phyloP scores from a whole-genome alignment of 805 yeast genomes.

The Yarrowia osloensis region DNA sequence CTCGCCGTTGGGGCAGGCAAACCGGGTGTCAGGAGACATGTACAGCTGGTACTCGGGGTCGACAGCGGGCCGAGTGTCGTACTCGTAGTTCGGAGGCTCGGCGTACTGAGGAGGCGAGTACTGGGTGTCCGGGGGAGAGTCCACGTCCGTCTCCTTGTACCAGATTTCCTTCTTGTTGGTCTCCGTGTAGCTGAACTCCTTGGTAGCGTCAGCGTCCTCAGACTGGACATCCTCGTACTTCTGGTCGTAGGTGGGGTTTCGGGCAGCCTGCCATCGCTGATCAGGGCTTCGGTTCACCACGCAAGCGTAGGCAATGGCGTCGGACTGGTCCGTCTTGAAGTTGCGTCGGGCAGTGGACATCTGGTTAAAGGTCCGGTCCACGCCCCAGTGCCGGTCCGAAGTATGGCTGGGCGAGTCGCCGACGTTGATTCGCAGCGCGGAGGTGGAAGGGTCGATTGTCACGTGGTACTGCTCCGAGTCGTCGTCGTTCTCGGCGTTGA shows the following conservation, averaged over 20 bases:
- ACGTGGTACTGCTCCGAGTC: conserved; percentile 5
- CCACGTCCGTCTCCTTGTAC: conserved; percentile 12
- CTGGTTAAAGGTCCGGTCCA: conserved; percentile 19
- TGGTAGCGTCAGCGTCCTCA: neutral
- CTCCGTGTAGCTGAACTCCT: conserved; percentile 4
- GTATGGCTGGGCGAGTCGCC: conserved; percentile 22
- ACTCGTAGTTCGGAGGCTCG: neutral
- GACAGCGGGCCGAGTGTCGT: neutral
- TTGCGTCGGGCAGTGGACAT: conserved; percentile 5
- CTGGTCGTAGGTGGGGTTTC: conserved; percentile 20
- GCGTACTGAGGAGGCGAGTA: conserved; percentile 9
- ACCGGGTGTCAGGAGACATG: conserved; percentile 20
- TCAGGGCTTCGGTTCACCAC: neutral
- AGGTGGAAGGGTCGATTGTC: conserved; percentile 8
- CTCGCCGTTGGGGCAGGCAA: conserved; percentile 22
- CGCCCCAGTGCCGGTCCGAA: conserved; percentile 5
- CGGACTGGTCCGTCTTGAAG: conserved; percentile 15
- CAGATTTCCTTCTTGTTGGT: conserved; percentile 8
- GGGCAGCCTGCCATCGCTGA: conserved; percentile 1
- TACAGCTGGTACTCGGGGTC: conserved; percentile 28
- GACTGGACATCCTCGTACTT: conserved; percentile 7
- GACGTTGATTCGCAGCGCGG: conserved; percentile 10
- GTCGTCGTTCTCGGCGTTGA: conserved; percentile 17
- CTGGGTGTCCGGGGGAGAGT: neutral
- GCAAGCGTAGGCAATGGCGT: conserved; percentile 27